A percentile compares a stretch with the other conserved stretches of the same genome.
Evolutionary conservation across 371 early-diverging fungal genomes (phyloP).

Genomic region (Mucor piriformis): DNA sequence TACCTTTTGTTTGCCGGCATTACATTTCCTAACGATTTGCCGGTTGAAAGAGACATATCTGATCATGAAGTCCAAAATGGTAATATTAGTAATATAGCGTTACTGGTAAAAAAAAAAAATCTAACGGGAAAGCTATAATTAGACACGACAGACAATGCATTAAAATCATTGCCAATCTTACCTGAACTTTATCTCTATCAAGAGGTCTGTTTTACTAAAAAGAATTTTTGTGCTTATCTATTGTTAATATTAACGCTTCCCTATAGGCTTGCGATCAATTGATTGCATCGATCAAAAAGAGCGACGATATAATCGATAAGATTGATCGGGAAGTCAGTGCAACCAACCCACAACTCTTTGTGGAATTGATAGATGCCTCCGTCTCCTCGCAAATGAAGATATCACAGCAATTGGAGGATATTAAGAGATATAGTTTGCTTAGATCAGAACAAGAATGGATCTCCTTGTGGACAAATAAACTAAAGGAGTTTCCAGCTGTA

Average conservation of each 20-base stretch:
- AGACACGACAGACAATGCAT: background rate
- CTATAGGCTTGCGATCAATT: constrained; percentile 7
- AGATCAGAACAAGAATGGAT: constrained; percentile 1
- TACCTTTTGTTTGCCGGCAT: background rate
- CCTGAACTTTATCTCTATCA: constrained; percentile 12
- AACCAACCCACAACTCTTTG: constrained; percentile 11
- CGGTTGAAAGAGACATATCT: background rate
- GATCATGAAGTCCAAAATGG: background rate
- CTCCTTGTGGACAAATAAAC: background rate
- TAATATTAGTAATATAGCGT: background rate
- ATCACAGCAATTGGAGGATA: background rate
- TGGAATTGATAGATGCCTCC: constrained; percentile 4
- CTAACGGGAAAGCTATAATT: background rate
- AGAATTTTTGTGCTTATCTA: background rate
- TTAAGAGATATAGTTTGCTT: constrained; percentile 4
- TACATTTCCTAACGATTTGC: background rate
- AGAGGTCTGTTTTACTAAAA: background rate
- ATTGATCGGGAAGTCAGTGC: constrained; percentile 6
- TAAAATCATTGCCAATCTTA: background rate
- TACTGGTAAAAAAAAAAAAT: background rate
- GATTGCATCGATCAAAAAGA: background rate
- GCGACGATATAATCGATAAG: background rate
- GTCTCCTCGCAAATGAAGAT: background rate
- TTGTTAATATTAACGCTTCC: background rate
- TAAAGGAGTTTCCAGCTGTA: background rate